Evolutionary conservation across 2,329 filamentous ascomycete genomes (phyloP).

Genomic region (Stenocarpella maydis): DNA sequence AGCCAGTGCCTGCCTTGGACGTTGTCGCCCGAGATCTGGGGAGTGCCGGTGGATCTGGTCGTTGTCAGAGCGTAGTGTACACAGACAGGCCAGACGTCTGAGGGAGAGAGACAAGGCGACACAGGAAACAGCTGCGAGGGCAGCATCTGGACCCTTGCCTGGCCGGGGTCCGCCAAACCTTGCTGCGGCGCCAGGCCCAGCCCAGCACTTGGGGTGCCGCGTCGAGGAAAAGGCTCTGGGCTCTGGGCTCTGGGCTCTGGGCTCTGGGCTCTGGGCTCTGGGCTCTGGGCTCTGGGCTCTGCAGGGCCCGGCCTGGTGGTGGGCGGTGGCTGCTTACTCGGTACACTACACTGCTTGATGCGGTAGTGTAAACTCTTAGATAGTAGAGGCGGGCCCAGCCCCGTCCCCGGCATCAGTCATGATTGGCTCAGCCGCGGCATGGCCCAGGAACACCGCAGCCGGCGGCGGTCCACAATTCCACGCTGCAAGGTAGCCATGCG

Average conservation of each 20-base stretch:
- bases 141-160: slow-evolving; percentile 7
- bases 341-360: too few relatives aligned
- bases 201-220: background rate
- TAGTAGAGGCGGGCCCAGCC: background rate
- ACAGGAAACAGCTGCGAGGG: background rate
- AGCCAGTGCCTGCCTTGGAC: slow-evolving; percentile 1
- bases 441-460: background rate
- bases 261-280: too few relatives aligned
- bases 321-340: background rate
- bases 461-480: slow-evolving; percentile 11
- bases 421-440: background rate
- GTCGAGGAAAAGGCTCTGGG: background rate
- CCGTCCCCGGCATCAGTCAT: background rate
- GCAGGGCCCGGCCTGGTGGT: background rate
- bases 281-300: too few relatives aligned
- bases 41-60: slow-evolving; percentile 1
- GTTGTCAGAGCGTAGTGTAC: slow-evolving; percentile 14
- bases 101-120: background rate
- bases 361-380: too few relatives aligned
- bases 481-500: slow-evolving; percentile 6
- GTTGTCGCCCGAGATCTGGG: slow-evolving; percentile 1
- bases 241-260: too few relatives aligned
- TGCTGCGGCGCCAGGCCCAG: background rate
- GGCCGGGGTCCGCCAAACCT: slow-evolving; percentile 14
- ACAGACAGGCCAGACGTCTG: slow-evolving; percentile 6